A percentile compares a stretch with the other conserved stretches of the same genome.
phyloP scores from a whole-genome alignment of 345 rosid species.

The Ailanthus altissimus region DNA sequence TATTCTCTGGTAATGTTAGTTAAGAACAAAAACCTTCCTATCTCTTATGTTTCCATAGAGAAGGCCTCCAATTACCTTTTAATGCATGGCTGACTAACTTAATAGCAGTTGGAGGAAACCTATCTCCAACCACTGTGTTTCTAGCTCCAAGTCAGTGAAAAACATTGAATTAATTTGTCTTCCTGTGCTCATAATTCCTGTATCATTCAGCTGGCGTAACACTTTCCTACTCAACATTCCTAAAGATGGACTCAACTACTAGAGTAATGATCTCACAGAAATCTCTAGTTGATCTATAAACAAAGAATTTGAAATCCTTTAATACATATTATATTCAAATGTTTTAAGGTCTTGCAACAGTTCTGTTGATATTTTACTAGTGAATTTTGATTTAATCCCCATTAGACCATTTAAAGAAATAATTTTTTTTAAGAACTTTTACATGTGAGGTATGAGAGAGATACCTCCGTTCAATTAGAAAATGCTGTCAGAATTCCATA shows the following conservation, averaged over 20 bases:
- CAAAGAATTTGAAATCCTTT: not conserved
- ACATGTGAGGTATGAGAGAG: not conserved
- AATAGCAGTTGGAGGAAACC: not conserved
- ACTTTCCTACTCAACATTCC: not conserved
- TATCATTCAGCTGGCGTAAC: not conserved
- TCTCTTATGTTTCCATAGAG: not conserved
- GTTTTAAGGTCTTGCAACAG: not conserved
- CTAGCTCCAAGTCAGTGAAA: conserved; percentile 3
- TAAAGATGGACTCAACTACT: not conserved
- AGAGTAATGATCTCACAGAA: not conserved
- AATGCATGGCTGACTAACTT: not conserved
- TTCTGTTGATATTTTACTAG: not conserved
- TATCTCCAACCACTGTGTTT: not conserved
- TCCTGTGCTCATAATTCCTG: not conserved
- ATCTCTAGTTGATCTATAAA: not conserved
- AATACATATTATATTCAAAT: not conserved
- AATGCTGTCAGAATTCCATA: not conserved
- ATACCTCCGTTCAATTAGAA: not conserved
- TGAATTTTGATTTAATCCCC: not conserved
- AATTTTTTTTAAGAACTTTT: not conserved
- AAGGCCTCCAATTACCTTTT: not conserved
- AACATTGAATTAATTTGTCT: not conserved
- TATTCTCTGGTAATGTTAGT: not conserved
- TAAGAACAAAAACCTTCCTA: not conserved
- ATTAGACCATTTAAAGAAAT: not conserved